Conservation (phyloP, 495 filamentous ascomycete genomes). For the Penicillium flavigenum region DNA sequence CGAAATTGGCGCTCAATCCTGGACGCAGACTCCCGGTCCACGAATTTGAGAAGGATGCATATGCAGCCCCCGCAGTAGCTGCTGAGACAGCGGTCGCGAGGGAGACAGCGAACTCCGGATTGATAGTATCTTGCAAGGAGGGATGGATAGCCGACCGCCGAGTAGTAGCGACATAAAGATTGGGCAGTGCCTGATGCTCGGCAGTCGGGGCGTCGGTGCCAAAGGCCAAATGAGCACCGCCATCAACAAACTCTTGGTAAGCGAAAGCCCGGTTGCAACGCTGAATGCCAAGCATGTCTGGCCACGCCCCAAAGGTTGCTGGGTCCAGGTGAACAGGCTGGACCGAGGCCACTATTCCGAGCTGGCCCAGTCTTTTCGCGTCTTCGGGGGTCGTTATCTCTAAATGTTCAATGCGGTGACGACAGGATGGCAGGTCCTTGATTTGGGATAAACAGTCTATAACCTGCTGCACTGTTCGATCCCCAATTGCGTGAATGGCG, state of each 20-base stretch:
- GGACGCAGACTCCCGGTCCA: slow-evolving; percentile 48
- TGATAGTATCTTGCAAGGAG: slow-evolving; percentile 46
- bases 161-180: slow-evolving; percentile 61
- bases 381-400: slow-evolving; percentile 56
- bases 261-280: slow-evolving; percentile 58
- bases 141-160: slow-evolving; percentile 54
- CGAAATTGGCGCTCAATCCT: slow-evolving; percentile 57
- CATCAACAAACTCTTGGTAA: slow-evolving; percentile 58
- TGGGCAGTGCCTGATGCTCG: slow-evolving; percentile 53
- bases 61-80: slow-evolving; percentile 57
- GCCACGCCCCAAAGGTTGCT: slow-evolving; percentile 60
- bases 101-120: slow-evolving; percentile 52
- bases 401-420: slow-evolving; percentile 63
- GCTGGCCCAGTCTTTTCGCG: slow-evolving; percentile 49
- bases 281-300: slow-evolving; percentile 50
- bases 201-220: slow-evolving; percentile 63
- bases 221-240: slow-evolving; percentile 54
- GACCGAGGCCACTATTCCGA: slow-evolving; percentile 62
- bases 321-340: slow-evolving; percentile 65
- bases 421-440: slow-evolving; percentile 26
- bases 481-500: slow-evolving; percentile 64
- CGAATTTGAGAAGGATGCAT: slow-evolving; percentile 56
- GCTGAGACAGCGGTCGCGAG: slow-evolving; percentile 53
- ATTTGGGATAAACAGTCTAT: slow-evolving; percentile 53
- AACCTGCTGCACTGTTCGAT: slow-evolving; percentile 53